These are phyloP conservation scores for Nakazawaea sp. DNA, from an alignment of 805 yeast genomes.

Conservation along the genomic window DNA sequence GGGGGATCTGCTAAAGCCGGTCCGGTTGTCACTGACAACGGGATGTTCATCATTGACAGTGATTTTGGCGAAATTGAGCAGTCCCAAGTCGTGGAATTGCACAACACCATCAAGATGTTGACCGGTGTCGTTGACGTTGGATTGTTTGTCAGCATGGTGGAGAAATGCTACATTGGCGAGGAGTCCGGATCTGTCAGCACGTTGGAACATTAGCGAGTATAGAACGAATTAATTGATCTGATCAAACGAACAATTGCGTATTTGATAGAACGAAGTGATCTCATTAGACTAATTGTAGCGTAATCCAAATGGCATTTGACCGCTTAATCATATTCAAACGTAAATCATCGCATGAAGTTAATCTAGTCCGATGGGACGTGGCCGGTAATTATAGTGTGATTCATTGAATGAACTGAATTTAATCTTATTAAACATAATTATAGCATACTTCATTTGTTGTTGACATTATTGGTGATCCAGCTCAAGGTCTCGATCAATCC, in stretches of 20 bases:
- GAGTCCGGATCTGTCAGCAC: conserved; percentile 55
- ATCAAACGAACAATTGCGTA: no score
- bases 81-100: conserved; percentile 40
- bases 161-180: conserved; percentile 85
- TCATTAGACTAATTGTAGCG: no score
- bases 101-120: conserved; percentile 58
- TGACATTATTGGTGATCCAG: conserved; percentile 70
- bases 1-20: conserved; percentile 95
- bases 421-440: background rate
- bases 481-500: conserved; percentile 84
- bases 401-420: background rate
- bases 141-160: conserved; percentile 68
- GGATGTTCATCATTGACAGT: conserved; percentile 88
- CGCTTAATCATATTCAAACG: no score
- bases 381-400: no score
- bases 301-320: no score
- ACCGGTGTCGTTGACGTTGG: conserved; percentile 98
- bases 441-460: conserved; percentile 12
- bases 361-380: no score
- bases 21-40: conserved; percentile 93
- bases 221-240: no score
- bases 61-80: conserved; percentile 74
- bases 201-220: background rate
- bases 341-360: no score
- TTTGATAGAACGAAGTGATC: no score